Conservation (phyloP, 352 stramenopile species). For the Halophytophthora polymorphica region DNA sequence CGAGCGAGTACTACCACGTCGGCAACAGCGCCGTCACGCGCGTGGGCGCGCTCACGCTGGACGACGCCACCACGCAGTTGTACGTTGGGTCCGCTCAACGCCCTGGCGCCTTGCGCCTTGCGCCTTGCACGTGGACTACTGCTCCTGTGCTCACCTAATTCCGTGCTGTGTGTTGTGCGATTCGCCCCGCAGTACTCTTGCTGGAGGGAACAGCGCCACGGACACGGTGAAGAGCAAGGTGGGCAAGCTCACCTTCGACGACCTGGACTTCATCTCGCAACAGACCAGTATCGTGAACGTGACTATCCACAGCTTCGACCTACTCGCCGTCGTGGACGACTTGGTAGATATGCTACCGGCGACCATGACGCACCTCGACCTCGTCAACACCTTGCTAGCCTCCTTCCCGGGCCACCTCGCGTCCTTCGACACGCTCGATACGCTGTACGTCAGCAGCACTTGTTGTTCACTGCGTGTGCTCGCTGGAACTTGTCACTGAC, state of each 20-base stretch:
- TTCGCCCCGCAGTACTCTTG: background rate
- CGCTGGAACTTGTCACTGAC: background rate
- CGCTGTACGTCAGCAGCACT: no score
- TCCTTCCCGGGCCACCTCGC: background rate
- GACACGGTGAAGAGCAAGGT: conserved; percentile 6
- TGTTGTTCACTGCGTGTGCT: no score
- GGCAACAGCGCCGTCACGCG: conserved; percentile 1
- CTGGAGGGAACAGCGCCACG: background rate
- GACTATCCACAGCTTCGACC: background rate
- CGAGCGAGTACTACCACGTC: background rate
- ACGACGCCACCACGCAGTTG: background rate
- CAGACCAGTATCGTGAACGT: conserved; percentile 1
- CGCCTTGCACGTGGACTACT: no score
- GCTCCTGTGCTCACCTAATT: no score
- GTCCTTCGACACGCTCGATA: background rate
- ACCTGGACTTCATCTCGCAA: conserved; percentile 1
- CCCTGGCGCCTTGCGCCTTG: no score
- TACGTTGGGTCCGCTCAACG: no score
- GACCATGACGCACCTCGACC: background rate
- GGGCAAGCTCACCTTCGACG: background rate
- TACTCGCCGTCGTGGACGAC: background rate
- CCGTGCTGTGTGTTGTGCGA: background rate
- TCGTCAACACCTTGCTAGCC: conserved; percentile 1
- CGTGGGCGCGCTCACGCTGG: background rate
- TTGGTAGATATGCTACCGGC: background rate